Evolutionary conservation across 352 stramenopile genomes (phyloP), one percentile per base, ranked within the genome.

Genomic region (Globisporangium echinulatum): DNA sequence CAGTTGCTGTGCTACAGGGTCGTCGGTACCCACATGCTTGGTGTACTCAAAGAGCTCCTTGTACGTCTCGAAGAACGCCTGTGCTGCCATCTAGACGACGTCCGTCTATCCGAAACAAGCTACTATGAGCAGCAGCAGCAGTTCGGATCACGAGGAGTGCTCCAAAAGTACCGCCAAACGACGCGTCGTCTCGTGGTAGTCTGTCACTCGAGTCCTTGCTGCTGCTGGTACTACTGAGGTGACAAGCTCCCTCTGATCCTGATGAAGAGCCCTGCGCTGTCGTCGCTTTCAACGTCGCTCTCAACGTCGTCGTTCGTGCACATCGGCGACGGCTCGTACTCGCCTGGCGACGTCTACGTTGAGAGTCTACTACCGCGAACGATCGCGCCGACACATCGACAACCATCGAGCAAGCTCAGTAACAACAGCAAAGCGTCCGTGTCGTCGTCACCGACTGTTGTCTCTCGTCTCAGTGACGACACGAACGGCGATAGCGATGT

Each of bases 1-100:
- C 42, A 63, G 52, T 5, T 44, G 54, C 8, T 63, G 43, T 4
- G 36, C 13, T 13, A 62, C 38, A 7, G 59, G 60, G 55, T 61
- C 33, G 10, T 52, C 44, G 15, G 40, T 36, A 4, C 74, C 70
- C 25, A 88, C 62, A 40, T 75, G 75, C 58, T 72, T 76, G 14
- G 87, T 71, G 50, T 84, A 93, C 52, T 87, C 70, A 52, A 90
- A 91, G 44, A 91, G 59, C 3, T 87, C 67, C 53, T 82, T 78
- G 67, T 88, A 63, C 52, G 66, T 60, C 33, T 71, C 50, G 51
- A 91, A 90, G 69, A 93, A 89, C 44, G 67, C 66, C 11, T 13
- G 48, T n/a, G 46, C 33, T 10, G 19, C 38, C 7, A 54, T 15
- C 25, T 33, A 33, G 25, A 33, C 25, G 25, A 33, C 25, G 25